A percentile compares a stretch with the other conserved stretches of the same genome.
Evolutionary conservation across 148 eudicot genomes (phyloP).

Genomic region (Spergularia bocconei): DNA sequence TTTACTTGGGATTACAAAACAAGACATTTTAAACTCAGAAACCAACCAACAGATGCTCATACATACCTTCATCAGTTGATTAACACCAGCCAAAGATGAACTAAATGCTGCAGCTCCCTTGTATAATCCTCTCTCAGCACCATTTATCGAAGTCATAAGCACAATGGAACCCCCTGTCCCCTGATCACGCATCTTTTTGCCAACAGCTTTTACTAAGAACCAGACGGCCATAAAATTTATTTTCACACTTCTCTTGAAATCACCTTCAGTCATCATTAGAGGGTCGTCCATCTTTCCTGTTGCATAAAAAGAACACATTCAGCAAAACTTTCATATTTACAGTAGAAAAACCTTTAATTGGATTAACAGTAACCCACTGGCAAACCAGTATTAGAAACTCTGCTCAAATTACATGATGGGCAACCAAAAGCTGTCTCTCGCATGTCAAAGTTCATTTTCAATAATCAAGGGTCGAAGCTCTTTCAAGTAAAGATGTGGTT

Average conservation of each 20-base stretch:
- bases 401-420: not conserved
- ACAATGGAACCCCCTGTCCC: constrained; percentile 82
- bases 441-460: too few species aligned
- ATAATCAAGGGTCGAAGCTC: too few species aligned
- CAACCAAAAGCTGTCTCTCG: too few species aligned
- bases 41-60: not conserved
- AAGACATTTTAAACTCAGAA: not conserved
- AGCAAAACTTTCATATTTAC: constrained; percentile 1
- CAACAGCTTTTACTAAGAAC: constrained; percentile 77
- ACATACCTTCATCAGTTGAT: constrained; percentile 81
- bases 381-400: not conserved
- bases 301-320: not conserved
- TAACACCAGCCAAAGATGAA: constrained; percentile 75
- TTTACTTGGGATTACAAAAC: not conserved
- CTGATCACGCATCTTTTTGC: constrained; percentile 70
- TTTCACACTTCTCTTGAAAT: constrained; percentile 70
- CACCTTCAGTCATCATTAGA: constrained; percentile 52
- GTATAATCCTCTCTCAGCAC: constrained; percentile 89
- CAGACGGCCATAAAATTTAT: constrained; percentile 75
- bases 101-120: constrained; percentile 90
- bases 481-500: too few species aligned
- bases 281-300: constrained; percentile 86
- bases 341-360: not conserved
- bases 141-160: constrained; percentile 68
- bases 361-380: not conserved